These are phyloP conservation scores for Bisporella sp. DNA, from an alignment of 2,329 filamentous ascomycete genomes.

Conservation along the genomic window DNA sequence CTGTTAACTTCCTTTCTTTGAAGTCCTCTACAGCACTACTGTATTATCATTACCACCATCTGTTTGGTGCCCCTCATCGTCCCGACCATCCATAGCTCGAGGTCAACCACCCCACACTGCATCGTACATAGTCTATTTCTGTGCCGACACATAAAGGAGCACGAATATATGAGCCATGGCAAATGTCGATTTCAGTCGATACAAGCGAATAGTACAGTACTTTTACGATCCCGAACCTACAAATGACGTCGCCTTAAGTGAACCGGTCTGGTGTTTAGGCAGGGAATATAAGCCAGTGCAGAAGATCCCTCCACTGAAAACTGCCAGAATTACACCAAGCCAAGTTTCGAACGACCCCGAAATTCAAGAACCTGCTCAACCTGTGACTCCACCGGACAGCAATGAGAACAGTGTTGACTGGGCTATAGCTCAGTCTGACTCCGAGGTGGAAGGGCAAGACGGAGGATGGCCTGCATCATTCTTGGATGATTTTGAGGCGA, in stretches of 20 bases:
- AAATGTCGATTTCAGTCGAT: slow-evolving; percentile 67
- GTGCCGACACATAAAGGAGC: too few relatives aligned
- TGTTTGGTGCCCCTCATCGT: too few relatives aligned
- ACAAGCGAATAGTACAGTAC: slow-evolving; percentile 79
- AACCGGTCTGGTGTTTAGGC: slow-evolving; percentile 80
- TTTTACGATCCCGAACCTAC: slow-evolving; percentile 87
- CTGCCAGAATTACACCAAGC: slow-evolving; percentile 6
- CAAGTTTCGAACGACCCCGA: slow-evolving; percentile 5
- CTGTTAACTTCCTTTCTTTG: too few relatives aligned
- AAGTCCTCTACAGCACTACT: too few relatives aligned
- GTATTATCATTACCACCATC: too few relatives aligned
- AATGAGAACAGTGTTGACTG: slow-evolving; percentile 23
- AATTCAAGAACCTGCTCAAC: slow-evolving; percentile 7
- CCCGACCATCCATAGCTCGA: too few relatives aligned
- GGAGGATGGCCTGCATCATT: slow-evolving; percentile 77
- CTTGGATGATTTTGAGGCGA: slow-evolving; percentile 85
- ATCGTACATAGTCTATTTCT: too few relatives aligned
- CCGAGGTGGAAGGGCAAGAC: slow-evolving; percentile 15
- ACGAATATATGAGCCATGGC: slow-evolving; percentile 35
- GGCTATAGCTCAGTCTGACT: slow-evolving; percentile 19
- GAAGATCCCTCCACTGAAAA: slow-evolving; percentile 7
- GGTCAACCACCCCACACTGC: too few relatives aligned
- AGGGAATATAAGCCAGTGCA: slow-evolving; percentile 39
- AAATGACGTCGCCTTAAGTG: slow-evolving; percentile 62
- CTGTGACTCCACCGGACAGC: slow-evolving; percentile 26